Evolutionary conservation across 345 rosid genomes (phyloP), one percentile per base, ranked within the genome.

Genomic region (Angophora floribunda): DNA sequence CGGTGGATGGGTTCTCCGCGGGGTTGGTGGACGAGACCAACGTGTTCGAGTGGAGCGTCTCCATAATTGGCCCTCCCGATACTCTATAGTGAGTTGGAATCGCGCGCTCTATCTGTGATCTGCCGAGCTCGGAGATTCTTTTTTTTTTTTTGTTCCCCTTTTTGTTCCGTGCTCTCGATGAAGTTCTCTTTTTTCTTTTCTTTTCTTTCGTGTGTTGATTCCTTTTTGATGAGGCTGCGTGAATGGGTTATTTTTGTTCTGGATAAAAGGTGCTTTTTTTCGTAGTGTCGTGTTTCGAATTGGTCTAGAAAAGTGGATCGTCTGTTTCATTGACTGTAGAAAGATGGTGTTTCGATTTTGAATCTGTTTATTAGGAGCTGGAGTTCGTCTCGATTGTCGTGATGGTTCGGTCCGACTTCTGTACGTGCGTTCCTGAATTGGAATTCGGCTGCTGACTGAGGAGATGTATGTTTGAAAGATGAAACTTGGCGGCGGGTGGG

Each of bases 1-100:
- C 99, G 6, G 99, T 97, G 57, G 98, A 97, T 92, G 99, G 99
- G 85, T 97, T 96, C 94, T 96, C 99, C 11, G 98, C 99, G n/a
- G 99, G 99, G 52, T 91, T 97, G 93, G 96, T 97, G 44, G 99
- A 97, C 85, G 99, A 97, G 89, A 95, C 70, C 87, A 97, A 97
- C 91, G 91, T 97, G 88, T 97, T 97, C 89, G 99, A 97, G 91
- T 97, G 99, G 99, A 92, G 96, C 80, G 99, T 97, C 47, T 95
- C 98, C 85, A 92, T 97, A 87, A 97, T 97, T 89, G 99, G 99
- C 53, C 99, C 99, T 21, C 98, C 99, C 6, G 99, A 97, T 89
- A 97, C 99, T 32, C 96, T 96, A 59, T 97, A 96, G 99, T 96
- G 59, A 85, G 91, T 89, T 22, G 82, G 82, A 75, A 30, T 87